Percentiles rank a stretch among this genome's conserved stretches.
Evolutionary conservation across 2,329 filamentous ascomycete species (phyloP).

Genomic region (Furcasterigmium furcatum): DNA sequence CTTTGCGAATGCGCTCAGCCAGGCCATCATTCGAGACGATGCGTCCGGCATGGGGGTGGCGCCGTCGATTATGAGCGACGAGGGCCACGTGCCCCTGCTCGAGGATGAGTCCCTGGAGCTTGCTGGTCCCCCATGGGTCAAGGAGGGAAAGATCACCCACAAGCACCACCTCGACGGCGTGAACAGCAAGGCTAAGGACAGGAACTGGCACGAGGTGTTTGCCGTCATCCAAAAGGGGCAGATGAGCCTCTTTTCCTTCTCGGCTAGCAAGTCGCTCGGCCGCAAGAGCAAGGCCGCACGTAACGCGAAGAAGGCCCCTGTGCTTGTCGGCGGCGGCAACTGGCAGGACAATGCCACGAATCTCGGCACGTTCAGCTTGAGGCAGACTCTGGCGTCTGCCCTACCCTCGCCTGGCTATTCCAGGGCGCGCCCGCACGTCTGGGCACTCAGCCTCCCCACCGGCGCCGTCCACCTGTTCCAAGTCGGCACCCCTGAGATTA

Average conservation of each 20-base stretch:
- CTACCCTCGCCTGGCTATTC: constrained; percentile 92
- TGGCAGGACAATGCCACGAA: constrained; percentile 97
- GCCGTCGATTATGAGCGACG: constrained; percentile 56
- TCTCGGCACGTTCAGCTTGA: constrained; percentile 80
- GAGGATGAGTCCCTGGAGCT: constrained; percentile 93
- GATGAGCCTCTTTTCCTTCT: constrained; percentile 92
- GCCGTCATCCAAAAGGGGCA: constrained; percentile 94
- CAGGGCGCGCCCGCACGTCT: constrained; percentile 84
- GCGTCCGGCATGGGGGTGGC: constrained; percentile 48
- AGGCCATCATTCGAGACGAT: constrained; percentile 93
- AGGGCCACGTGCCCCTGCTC: constrained; percentile 60
- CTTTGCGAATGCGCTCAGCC: constrained; percentile 93
- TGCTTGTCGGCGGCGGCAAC: constrained; percentile 88
- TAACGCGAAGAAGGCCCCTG: constrained; percentile 48
- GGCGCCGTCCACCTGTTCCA: constrained; percentile 98
- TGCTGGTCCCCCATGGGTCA: constrained; percentile 93
- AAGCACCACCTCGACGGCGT: constrained; percentile 92
- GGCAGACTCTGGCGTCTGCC: constrained; percentile 87
- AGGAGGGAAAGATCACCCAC: constrained; percentile 93
- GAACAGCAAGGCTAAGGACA: constrained; percentile 89
- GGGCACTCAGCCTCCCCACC: constrained; percentile 86
- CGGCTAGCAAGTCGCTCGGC: constrained; percentile 70
- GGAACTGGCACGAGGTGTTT: constrained; percentile 94
- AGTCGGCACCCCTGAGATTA: constrained; percentile 91
- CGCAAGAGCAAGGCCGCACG: constrained; percentile 56